These are phyloP conservation scores for Euphorbia tirucalli DNA, from an alignment of 345 rosid genomes.

Conservation along the genomic window DNA sequence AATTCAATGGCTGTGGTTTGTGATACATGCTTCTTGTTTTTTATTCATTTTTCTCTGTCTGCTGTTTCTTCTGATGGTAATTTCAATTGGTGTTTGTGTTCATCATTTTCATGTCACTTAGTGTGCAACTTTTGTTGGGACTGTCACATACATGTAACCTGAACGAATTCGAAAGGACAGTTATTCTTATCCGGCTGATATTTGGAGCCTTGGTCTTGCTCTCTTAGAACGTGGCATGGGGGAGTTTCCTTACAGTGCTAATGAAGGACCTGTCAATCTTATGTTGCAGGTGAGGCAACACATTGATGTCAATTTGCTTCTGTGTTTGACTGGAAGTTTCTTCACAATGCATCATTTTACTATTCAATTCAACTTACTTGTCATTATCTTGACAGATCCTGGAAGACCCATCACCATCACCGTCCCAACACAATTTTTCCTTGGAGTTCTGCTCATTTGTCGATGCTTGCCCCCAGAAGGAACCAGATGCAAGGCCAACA, in stretches of 20 bases:
- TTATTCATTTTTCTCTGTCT: too few species aligned
- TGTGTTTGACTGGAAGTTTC: too few species aligned
- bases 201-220: constrained; percentile 97
- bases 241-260: constrained; percentile 85
- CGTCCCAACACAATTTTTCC: too few species aligned
- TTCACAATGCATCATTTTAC: too few species aligned
- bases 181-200: constrained; percentile 96
- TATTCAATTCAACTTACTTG: too few species aligned
- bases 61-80: constrained; percentile 17
- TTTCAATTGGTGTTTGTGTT: constrained; percentile 22
- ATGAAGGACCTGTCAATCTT: constrained; percentile 87
- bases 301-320: too few species aligned
- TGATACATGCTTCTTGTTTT: constrained; percentile 18
- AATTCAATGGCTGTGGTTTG: constrained; percentile 94
- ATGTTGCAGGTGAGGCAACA: constrained; percentile 92
- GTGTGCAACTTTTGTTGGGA: constrained; percentile 99
- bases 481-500: too few species aligned
- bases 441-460: too few species aligned
- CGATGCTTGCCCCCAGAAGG: too few species aligned
- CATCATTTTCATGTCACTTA: too few species aligned
- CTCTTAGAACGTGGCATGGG: constrained; percentile 95
- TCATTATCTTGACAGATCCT: too few species aligned
- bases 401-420: too few species aligned
- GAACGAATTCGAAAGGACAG: constrained; percentile 78
- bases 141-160: constrained; percentile 97